Evolutionary conservation across 139 green algal species (phyloP).

Genomic region (Yamagishiella unicocca): DNA sequence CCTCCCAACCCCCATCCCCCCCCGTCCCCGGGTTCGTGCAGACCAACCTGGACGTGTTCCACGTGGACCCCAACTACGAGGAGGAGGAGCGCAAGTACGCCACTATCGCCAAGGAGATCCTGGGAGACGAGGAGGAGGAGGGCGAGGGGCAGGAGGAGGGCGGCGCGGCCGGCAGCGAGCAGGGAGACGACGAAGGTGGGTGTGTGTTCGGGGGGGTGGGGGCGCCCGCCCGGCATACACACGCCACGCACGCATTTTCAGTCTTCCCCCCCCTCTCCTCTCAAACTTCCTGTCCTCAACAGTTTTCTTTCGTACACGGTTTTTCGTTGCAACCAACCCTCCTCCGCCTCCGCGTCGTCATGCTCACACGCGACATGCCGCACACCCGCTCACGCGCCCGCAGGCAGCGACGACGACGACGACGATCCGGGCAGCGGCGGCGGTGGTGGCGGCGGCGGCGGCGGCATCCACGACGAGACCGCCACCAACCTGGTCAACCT

Average conservation of each 20-base stretch:
- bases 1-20: background rate
- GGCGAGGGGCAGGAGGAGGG: constrained; percentile 5
- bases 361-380: background rate
- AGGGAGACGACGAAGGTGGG: constrained; percentile 36
- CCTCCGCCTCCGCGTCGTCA: too few species aligned
- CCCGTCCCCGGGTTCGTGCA: too few species aligned
- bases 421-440: constrained; percentile 55
- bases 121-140: constrained; percentile 83
- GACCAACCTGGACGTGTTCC: constrained; percentile 92
- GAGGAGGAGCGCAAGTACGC: constrained; percentile 85
- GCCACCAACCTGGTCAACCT: constrained; percentile 97
- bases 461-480: constrained; percentile 72
- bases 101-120: constrained; percentile 89
- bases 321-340: background rate
- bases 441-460: constrained; percentile 4
- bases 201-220: background rate
- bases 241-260: too few species aligned
- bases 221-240: too few species aligned
- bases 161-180: constrained; percentile 14
- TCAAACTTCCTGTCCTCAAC: background rate
- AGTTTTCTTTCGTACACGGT: too few species aligned
- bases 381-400: background rate
- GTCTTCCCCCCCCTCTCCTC: too few species aligned
- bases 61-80: constrained; percentile 81
- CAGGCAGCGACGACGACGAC: constrained; percentile 63